Base-by-base conservation (phyloP, 2,329 filamentous ascomycete species). In the Aspergillaceae sp. region DNA sequence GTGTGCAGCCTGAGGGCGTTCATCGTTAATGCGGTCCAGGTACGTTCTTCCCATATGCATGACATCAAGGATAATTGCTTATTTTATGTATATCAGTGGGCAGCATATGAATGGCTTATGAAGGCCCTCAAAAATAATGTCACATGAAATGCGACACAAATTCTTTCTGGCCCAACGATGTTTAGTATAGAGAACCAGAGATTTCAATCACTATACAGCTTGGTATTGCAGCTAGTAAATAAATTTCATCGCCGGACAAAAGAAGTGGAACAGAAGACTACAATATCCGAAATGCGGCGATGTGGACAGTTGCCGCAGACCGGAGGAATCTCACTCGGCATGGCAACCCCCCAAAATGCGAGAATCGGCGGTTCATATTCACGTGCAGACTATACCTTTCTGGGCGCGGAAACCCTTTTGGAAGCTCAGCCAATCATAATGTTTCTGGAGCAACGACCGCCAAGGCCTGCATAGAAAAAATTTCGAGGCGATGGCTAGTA, bases 71-170 rank as follows among this genome's bases (percentile, higher is more conserved):
- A 42, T 8, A 7, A 46, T n/a, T 33, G 34, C 48, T 51, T 48
- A 53, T 44, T 42, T 19, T 19, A 19, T n/a, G 44, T 38, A 28
- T 40, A 48, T 42, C 76, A 89, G 71, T 97, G 90, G 90, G 84
- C 85, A 27, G 80, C 87, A 4, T 96, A 96, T 63, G 90, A 96
- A 69, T 88, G 85, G 82, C 79, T 87, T 58, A 91, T 95, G 85
- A 67, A 60, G 48, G 56, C 55, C 45, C 54, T 71, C 30, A 60
- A 19, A 1, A 19, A 58, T 38, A 48, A 54, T 38, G 36, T 38
- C 7, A 19, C 11, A 3, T 38, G 36, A 19, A 28, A 10, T 38
- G 26, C 6, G 30, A 32, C 8, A 9, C 30, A 1, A 27, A 38
- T 26, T 7, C 11, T 26, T 26, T 19, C 9, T 38, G 36, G 19